Evolutionary conservation across 768 basidiomycete genomes (phyloP), one percentile per base, ranked within the genome.

Genomic region (Gymnopilus junonius): DNA sequence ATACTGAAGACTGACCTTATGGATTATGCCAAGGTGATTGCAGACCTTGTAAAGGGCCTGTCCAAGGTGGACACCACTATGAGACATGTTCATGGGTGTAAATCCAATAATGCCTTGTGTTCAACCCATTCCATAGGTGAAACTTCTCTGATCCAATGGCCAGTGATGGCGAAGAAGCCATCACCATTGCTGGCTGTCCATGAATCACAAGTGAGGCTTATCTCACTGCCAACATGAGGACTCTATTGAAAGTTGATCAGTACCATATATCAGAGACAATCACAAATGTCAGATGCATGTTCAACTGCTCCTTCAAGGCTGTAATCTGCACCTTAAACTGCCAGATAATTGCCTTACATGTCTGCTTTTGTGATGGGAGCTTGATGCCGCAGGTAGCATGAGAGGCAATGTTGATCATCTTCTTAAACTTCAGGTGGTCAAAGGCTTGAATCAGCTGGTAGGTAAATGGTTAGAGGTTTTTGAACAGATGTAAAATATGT

Each of bases 151-250:
- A 79, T 74, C 75, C 75, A 79, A 43, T 77, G 76, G 0, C 69
- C 74, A 0, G 74, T 80, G 17, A 80, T 71, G 1, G 75, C 74
- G 56, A 80, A 79, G 62, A 81, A 82, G 0, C 66, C 65, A 50
- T 80, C 75, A 0, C 58, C 63, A 59, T 77, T 80, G 1, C 58
- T 63, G 1, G 80, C 80, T 32, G 76, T 73, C 79, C 79, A 81
- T 1, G 69, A 72, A 55, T 82, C 75, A 59, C 75, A 77, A 0
- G 78, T 81, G 0, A 77, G 51, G 31, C 27, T 45, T 4, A 54
- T 37, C 11, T 34, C 10, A 7, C 51, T 34, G 8, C 20, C 21
- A 20, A 34, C 21, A 11, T 27, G 8, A 12, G 25, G 32, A 3
- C 31, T 20, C 31, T 54, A 10, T 21, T 34, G 6, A 54, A 54